These are phyloP conservation scores for Vitis labrusca DNA, from an alignment of 164 flowering plant genomes.

Conservation along the genomic window DNA sequence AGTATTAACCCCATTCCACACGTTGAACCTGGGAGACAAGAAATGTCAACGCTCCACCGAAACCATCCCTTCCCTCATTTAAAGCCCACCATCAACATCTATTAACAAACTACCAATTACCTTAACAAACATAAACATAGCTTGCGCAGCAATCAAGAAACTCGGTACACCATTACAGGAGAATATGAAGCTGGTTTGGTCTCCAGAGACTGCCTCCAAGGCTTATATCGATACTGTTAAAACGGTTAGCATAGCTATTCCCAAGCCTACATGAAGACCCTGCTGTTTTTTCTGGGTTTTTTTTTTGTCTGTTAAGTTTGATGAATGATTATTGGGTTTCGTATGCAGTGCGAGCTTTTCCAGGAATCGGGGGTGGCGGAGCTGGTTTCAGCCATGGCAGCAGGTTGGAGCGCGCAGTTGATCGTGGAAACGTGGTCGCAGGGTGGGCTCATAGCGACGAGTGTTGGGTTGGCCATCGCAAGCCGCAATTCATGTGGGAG, in stretches of 20 bases:
- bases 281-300: background rate
- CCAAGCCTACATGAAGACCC: background rate
- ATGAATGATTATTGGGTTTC: background rate
- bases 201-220: slow-evolving; percentile 73
- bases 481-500: slow-evolving; percentile 58
- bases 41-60: slow-evolving; percentile 24
- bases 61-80: background rate
- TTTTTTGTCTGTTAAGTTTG: background rate
- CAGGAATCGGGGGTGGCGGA: slow-evolving; percentile 43
- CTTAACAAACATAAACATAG: background rate
- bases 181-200: slow-evolving; percentile 81
- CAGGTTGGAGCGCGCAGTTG: slow-evolving; percentile 42
- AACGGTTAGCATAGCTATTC: slow-evolving; percentile 37
- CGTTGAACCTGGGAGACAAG: slow-evolving; percentile 17
- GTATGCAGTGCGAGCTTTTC: slow-evolving; percentile 33
- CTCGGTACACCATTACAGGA: background rate
- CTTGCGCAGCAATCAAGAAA: no score
- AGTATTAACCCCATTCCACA: slow-evolving; percentile 8
- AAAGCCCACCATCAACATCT: slow-evolving; percentile 4
- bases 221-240: slow-evolving; percentile 82
- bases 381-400: slow-evolving; percentile 50
- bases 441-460: slow-evolving; percentile 51
- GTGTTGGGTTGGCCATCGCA: slow-evolving; percentile 71
- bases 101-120: background rate
- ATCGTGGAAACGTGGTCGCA: slow-evolving; percentile 59